Conservation (phyloP, 2,329 filamentous ascomycete genomes). For the Fusarium subtropicale region DNA sequence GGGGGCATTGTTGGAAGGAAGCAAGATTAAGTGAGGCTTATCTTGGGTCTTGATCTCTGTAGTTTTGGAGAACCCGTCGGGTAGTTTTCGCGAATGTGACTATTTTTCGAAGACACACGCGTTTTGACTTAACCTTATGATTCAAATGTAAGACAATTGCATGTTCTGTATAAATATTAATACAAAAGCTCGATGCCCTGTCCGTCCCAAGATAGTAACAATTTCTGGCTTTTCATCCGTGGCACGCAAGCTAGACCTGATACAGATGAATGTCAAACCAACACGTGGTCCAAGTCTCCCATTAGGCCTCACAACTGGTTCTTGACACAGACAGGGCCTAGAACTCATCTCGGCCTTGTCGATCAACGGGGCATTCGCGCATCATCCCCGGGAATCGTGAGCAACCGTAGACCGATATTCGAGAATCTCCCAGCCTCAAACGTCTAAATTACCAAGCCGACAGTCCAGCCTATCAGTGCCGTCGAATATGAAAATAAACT, state of each 20-base stretch:
- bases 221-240: background rate
- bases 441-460: background rate
- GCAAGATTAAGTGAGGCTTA: slow-evolving; percentile 42
- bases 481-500: background rate
- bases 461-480: background rate
- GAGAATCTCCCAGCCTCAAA: background rate
- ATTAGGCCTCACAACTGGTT: background rate
- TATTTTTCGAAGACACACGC: too few species aligned
- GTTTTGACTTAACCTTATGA: too few species aligned
- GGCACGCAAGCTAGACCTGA: background rate
- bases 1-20: slow-evolving; percentile 64
- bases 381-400: background rate
- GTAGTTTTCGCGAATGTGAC: too few species aligned
- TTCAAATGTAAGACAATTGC: too few species aligned
- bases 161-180: too few species aligned
- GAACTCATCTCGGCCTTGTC: background rate
- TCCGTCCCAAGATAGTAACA: too few species aligned
- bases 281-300: background rate
- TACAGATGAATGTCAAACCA: background rate
- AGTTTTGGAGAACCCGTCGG: accelerated
- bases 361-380: background rate
- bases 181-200: too few species aligned
- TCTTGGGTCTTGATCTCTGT: accelerated
- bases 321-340: background rate
- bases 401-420: background rate